These are phyloP conservation scores for Sclerotinia glacialis DNA, from an alignment of 2,329 filamentous ascomycete genomes.

Conservation along the genomic window DNA sequence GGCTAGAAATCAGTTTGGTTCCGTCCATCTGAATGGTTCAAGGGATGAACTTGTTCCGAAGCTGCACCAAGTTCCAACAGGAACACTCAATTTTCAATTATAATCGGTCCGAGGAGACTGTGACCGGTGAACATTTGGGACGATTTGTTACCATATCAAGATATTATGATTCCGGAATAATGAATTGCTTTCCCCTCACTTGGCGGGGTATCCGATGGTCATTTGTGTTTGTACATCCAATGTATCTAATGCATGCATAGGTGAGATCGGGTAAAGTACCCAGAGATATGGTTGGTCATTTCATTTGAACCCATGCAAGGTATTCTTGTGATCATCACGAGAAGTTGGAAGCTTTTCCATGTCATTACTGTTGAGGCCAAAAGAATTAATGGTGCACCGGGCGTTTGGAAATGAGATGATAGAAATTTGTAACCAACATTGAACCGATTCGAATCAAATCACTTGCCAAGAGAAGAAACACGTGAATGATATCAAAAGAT, in stretches of 20 bases:
- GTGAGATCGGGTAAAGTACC: background rate
- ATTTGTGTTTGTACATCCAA: conserved; percentile 15
- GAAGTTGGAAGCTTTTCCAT: background rate
- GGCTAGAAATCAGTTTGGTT: background rate
- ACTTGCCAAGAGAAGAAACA: conserved; percentile 1
- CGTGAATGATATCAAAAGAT: background rate
- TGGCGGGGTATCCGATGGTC: conserved; percentile 14
- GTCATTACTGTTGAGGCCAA: background rate
- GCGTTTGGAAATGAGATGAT: background rate
- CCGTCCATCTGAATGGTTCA: background rate
- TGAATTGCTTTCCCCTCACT: conserved; percentile 20
- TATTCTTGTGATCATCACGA: background rate
- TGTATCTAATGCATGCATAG: background rate
- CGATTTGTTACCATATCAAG: background rate
- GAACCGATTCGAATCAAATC: background rate
- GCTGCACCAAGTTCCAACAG: background rate
- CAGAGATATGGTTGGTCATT: background rate
- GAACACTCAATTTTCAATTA: conserved; percentile 2
- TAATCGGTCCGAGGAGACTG: conserved; percentile 21
- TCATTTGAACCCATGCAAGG: background rate
- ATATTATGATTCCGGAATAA: background rate
- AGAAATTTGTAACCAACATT: background rate
- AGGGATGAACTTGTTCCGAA: background rate
- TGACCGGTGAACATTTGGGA: conserved; percentile 9
- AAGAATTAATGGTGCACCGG: background rate